Evolutionary conservation across 2,329 filamentous ascomycete species (phyloP), one percentile per base, ranked within the genome.

Genomic region (Hysterium pulicare): DNA sequence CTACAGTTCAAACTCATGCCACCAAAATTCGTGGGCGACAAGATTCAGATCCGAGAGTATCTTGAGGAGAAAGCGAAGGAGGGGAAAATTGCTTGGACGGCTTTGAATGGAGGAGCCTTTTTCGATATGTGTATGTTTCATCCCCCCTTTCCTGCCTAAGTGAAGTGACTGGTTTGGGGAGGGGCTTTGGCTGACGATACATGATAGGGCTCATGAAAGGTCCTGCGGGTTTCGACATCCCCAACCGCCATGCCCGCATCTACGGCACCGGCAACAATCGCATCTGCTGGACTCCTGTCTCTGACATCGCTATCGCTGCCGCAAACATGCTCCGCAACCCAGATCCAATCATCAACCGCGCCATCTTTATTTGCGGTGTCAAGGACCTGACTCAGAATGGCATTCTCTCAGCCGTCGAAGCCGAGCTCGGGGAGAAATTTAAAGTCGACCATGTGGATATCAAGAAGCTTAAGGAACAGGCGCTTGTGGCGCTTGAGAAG

Each of bases 201-300:
- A n/a, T n/a, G 11, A 17, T 16, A 66, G 62, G 62, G 63, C 53
- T 67, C n/a, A 62, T 59, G 49, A 61, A 62, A 47, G 64, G 64
- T 0, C 61, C 57, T 2, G 64, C 62, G 4, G 64, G 64, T 15
- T 61, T 67, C 40, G 54, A 64, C 26, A 48, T 66, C 16, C 39
- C 48, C 4, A 57, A 53, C 9, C 47, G 45, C 9, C 49, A 44
- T 19, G 61, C 61, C 2, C 51, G 62, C n/a, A 64, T 68, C 43
- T 66, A 68, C 38, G 63, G 60, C 20, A 55, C 56, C 0, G 62
- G 64, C 2, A 44, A 57, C 5, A 61, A 60, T 15, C 43, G 38
- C 0, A 40, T 61, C 0, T 59, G 48, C 38, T 67, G 62, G 63
- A 67, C 64, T 2, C 61, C 63, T 0, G 49, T 60, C 13, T 44